Percentiles rank a stretch among this genome's conserved stretches.
These are phyloP conservation scores for Tulasnella sp. DNA, from an alignment of 768 basidiomycete genomes.

Conservation along the genomic window DNA sequence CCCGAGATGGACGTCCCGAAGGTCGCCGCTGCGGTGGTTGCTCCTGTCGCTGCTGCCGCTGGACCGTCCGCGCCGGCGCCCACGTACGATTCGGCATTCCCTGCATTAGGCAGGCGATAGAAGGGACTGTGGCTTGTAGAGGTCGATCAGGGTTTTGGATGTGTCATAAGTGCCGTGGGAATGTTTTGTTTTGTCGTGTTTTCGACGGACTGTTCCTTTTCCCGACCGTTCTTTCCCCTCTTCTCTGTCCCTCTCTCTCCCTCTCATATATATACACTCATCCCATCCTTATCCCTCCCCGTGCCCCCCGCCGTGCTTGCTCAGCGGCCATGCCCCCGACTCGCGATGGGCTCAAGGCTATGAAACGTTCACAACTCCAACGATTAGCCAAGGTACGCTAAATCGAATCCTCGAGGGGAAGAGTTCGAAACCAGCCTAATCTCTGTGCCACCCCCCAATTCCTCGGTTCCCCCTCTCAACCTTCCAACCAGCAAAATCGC, in stretches of 20 bases:
- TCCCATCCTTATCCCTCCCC: not conserved
- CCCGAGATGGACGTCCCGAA: slow-evolving; percentile 1
- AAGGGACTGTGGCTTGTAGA: not conserved
- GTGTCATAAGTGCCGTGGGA: slow-evolving; percentile 8
- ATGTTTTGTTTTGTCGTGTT: not conserved
- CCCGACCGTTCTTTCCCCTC: slow-evolving; percentile 1
- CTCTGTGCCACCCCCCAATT: not conserved
- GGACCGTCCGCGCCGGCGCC: not conserved
- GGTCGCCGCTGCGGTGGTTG: not conserved
- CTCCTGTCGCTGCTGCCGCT: not conserved
- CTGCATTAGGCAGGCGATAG: slow-evolving; percentile 9
- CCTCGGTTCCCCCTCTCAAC: not conserved
- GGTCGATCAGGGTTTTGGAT: slow-evolving; percentile 13
- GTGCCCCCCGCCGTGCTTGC: not conserved
- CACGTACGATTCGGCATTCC: not conserved
- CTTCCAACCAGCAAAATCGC: slow-evolving; percentile 16
- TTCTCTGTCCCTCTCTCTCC: not conserved
- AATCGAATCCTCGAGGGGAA: not conserved
- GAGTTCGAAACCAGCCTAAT: slow-evolving; percentile 20
- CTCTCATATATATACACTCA: not conserved
- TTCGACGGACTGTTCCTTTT: slow-evolving; percentile 6
- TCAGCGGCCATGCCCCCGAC: slow-evolving; percentile 17
- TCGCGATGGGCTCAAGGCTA: slow-evolving; percentile 20
- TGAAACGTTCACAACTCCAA: slow-evolving; percentile 23
- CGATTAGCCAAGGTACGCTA: slow-evolving; percentile 17